Base-by-base conservation (phyloP, 192 early-diverging fungal genomes). In the Phycomyces nitens region DNA sequence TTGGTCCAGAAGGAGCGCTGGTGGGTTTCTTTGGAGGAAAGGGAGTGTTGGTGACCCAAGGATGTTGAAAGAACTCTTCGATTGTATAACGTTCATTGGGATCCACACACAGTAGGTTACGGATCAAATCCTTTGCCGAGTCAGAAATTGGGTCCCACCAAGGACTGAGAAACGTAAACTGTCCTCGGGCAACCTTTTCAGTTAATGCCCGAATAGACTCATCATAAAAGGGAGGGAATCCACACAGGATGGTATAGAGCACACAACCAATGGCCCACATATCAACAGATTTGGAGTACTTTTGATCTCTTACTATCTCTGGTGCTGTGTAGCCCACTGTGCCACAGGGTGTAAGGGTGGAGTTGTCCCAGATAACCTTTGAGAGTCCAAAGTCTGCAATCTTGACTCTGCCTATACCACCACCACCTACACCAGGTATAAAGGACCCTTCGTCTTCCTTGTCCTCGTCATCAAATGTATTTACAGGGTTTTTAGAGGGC, bases 311-410 rank as follows among this genome's bases (percentile, higher is more conserved):
- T 39, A 97, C 82, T 60, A 97, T 92, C 75, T 97, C 94, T 23
- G 94, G 94, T 1, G 94, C 94, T 5, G 93, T 92, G 60, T 97
- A 97, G 22, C 92, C 92, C 5, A 94, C 87, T 15, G 94, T 97
- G 6, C 94, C 94, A 58, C 93, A 94, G 9, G 94, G 94, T 38
- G 94, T 97, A 75, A 84, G 84, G 7, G 93, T 93, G 5, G 85
- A 79, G 64, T 90, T 84, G 61, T 92, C 82, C 85, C 89, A 90
- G 6, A 93, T 84, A 6, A 93, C 85, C 72, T 94, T 94, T 51
- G 91, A 92, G 34, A 95, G 69, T 5, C 93, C 92, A 81, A 95
- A 95, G 76, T 95, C 92, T 22, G 91, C 91, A 51, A 95, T 84
- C 73, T 92, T 92, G 65, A 95, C 82, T 34, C 76, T 67, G 8